Evolutionary conservation across 805 yeast genomes (phyloP).

Genomic region (Metschnikowia arizonensis): DNA sequence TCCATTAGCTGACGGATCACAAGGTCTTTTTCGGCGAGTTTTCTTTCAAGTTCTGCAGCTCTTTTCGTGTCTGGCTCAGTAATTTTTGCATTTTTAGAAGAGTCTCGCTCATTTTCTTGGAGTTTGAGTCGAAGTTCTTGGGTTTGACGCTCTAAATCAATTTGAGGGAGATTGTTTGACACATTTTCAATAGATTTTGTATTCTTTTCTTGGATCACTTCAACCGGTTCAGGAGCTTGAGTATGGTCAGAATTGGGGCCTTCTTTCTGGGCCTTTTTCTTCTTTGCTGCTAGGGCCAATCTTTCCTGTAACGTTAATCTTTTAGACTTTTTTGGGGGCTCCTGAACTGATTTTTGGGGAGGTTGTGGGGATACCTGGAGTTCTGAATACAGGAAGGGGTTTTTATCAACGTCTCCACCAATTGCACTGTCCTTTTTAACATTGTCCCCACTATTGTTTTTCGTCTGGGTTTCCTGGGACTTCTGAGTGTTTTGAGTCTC

Average conservation of each 20-base stretch:
- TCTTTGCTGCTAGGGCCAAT: slow-evolving; percentile 73
- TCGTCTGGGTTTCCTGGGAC: too few relatives aligned
- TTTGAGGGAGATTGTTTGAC: too few relatives aligned
- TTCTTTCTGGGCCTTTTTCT: slow-evolving; percentile 22
- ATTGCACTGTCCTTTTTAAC: too few relatives aligned
- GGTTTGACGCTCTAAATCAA: slow-evolving; percentile 2
- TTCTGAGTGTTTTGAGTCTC: too few relatives aligned
- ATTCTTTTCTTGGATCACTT: background rate
- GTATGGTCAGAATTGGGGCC: background rate
- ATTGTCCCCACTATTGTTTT: too few relatives aligned
- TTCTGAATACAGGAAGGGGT: too few relatives aligned
- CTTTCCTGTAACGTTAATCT: slow-evolving; percentile 80
- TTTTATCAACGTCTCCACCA: too few relatives aligned
- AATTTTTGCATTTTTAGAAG: background rate
- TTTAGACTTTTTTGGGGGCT: slow-evolving; percentile 37
- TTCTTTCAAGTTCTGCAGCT: slow-evolving; percentile 21
- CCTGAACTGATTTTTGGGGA: background rate
- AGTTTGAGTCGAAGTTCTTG: background rate
- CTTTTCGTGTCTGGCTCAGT: background rate
- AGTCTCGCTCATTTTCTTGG: background rate
- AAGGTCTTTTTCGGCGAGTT: slow-evolving; percentile 48
- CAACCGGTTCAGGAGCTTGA: too few relatives aligned
- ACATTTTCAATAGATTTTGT: background rate
- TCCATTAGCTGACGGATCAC: slow-evolving; percentile 61
- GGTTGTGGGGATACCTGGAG: too few relatives aligned